These are phyloP conservation scores for Cryptomeria japonica DNA, from an alignment of 75 land plant genomes.

Conservation along the genomic window DNA sequence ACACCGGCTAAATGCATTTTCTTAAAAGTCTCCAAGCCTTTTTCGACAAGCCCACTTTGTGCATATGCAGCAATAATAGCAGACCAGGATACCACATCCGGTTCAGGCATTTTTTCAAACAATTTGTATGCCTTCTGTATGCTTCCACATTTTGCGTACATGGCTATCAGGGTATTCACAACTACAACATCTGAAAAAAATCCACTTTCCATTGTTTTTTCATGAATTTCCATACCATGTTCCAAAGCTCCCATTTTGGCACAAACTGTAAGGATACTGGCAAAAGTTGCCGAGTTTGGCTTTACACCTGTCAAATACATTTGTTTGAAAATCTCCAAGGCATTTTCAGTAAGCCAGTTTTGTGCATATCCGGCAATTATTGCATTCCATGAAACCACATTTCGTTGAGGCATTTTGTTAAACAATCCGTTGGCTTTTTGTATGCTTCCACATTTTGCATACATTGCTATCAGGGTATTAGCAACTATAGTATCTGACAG, in stretches of 20 bases:
- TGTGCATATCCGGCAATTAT: constrained; percentile 6
- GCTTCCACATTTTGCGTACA: constrained; percentile 17
- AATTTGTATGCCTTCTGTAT: constrained; percentile 21
- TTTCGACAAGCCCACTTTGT: constrained; percentile 5
- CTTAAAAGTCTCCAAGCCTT: background rate
- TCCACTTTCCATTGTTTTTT: constrained; percentile 6
- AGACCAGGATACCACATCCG: constrained; percentile 42
- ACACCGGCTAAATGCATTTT: background rate
- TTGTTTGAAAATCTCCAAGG: background rate
- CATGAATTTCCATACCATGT: constrained; percentile 8
- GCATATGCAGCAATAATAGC: constrained; percentile 45
- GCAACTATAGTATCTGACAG: too few relatives aligned
- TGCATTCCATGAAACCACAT: constrained; percentile 7
- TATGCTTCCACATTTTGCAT: background rate
- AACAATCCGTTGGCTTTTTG: background rate
- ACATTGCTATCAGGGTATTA: too few relatives aligned
- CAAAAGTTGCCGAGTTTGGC: constrained; percentile 5
- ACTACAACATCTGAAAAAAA: constrained; percentile 3
- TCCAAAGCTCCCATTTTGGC: constrained; percentile 11
- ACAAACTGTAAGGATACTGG: constrained; percentile 10
- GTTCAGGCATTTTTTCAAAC: constrained; percentile 36
- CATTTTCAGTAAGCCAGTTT: background rate
- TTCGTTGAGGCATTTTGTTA: background rate
- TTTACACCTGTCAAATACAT: background rate
- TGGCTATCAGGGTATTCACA: constrained; percentile 13